Percentiles rank a stretch among this genome's conserved stretches.
phyloP scores from a whole-genome alignment of 768 basidiomycete genomes.

The Phanerodontia chrysosporium region DNA sequence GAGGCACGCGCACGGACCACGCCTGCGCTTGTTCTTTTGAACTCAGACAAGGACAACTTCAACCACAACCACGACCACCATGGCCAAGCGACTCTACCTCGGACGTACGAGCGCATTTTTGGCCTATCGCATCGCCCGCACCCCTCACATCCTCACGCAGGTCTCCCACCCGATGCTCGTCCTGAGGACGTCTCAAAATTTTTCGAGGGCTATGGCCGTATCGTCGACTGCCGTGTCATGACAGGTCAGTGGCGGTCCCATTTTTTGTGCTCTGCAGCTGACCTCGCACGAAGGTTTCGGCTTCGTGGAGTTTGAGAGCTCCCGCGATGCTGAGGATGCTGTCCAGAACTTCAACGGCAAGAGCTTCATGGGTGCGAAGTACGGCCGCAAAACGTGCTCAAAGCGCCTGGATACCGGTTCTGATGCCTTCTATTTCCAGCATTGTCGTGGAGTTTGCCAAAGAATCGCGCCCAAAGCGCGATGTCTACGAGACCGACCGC shows the following conservation, averaged over 20 bases:
- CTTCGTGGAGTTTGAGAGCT: conserved; percentile 92
- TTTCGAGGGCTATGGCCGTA: conserved; percentile 87
- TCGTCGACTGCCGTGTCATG: conserved; percentile 92
- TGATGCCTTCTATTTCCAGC: conserved; percentile 36
- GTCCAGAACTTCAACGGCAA: conserved; percentile 85
- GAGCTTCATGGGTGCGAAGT: conserved; percentile 86
- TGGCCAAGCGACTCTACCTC: conserved; percentile 84
- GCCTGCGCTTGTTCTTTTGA: conserved; percentile 14
- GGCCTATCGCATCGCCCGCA: not conserved
- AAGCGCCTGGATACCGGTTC: not conserved
- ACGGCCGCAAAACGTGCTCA: conserved; percentile 14
- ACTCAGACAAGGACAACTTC: conserved; percentile 12
- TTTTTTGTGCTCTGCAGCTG: not conserved
- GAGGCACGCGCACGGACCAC: conserved; percentile 27
- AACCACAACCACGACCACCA: conserved; percentile 34
- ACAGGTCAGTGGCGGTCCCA: conserved; percentile 55
- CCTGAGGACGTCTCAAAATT: conserved; percentile 82
- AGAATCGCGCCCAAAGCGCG: conserved; percentile 83
- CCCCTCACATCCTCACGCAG: conserved; percentile 31
- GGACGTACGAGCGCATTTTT: conserved; percentile 53
- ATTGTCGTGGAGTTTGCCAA: conserved; percentile 97
- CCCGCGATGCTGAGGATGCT: conserved; percentile 95
- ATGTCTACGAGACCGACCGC: conserved; percentile 63
- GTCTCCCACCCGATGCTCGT: conserved; percentile 79
- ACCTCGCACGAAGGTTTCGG: conserved; percentile 65